Evolutionary conservation across 2,329 filamentous ascomycete genomes (phyloP).

Genomic region (Arthrocladium fulminans): DNA sequence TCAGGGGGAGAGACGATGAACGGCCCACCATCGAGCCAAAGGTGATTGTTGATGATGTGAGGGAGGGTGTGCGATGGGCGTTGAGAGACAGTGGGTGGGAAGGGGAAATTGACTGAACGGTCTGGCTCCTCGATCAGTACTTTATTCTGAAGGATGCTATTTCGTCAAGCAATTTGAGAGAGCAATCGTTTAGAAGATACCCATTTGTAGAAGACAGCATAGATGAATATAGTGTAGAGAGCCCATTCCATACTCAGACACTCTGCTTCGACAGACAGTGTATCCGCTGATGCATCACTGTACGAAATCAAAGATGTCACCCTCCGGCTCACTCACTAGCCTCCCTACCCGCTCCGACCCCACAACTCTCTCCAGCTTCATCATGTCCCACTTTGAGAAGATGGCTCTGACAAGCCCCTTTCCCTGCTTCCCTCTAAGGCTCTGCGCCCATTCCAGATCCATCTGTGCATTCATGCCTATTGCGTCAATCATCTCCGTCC

Average conservation of each 20-base stretch:
- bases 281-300: background rate
- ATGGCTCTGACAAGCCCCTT: slow-evolving; percentile 45
- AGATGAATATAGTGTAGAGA: no score
- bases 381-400: slow-evolving; percentile 81
- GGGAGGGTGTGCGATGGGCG: slow-evolving; percentile 68
- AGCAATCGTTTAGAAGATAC: background rate
- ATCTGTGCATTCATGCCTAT: slow-evolving; percentile 34
- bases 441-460: slow-evolving; percentile 49
- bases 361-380: slow-evolving; percentile 82
- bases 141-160: no score
- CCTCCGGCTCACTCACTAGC: slow-evolving; percentile 72
- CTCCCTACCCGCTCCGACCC: slow-evolving; percentile 70
- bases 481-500: slow-evolving; percentile 35
- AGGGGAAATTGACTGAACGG: slow-evolving; percentile 3
- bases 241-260: no score
- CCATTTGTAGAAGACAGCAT: background rate
- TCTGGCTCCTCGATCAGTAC: no score
- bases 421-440: slow-evolving; percentile 44
- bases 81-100: slow-evolving; percentile 46
- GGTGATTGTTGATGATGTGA: slow-evolving; percentile 63
- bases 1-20: slow-evolving; percentile 42
- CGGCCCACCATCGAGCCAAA: slow-evolving; percentile 54
- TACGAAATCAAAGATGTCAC: slow-evolving; percentile 91
- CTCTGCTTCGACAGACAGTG: background rate
- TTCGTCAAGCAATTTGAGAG: no score